Base-by-base conservation (phyloP, 306 rosid species). In the Malus asiatica region DNA sequence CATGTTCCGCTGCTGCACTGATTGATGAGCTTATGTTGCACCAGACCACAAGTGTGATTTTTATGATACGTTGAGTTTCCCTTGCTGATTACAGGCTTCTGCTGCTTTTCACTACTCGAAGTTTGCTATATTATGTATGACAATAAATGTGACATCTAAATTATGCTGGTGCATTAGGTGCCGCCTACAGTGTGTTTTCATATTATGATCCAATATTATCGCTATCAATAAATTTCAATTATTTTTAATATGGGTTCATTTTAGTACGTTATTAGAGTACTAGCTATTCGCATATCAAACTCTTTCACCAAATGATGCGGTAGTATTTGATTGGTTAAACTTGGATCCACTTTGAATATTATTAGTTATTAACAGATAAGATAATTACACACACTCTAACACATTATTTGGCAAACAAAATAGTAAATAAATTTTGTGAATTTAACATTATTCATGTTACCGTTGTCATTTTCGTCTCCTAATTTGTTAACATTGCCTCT, bases 1-100 rank as follows among this genome's bases (percentile, higher is more conserved):
- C 63, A 53, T 80, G 84, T 80, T 75, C 68, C 80, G 73, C 69
- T 80, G 77, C 77, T 70, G 84, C 68, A 77, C 30, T 9, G 80
- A 80, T 4, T 80, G 59, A 70, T n/a, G 27, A 59, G 22, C 38
- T 45, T 25, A 18, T 33, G 70, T 35, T 33, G 70, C 70, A 9
- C 15, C 27, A 8, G 22, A 32, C 22, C 68, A 18, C 68, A 20
- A 66, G 8, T 19, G 15, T 65, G 48, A 38, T 66, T 33, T 35
- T 64, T 16, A 64, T 16, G 68, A 64, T 32, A 32, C 11, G 20
- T 64, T 64, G 44, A 66, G 48, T 66, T 35, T 10, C 46, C 46
- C 4, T 19, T 8, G 2, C 42, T 7, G 14, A 63, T 30, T 30
- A 32, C 42, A 29, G 16, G 42, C 42, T 62, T 40, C n/a, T 15